Evolutionary conservation across 306 rosid genomes (phyloP).

Genomic region (Carpinus fangiana): DNA sequence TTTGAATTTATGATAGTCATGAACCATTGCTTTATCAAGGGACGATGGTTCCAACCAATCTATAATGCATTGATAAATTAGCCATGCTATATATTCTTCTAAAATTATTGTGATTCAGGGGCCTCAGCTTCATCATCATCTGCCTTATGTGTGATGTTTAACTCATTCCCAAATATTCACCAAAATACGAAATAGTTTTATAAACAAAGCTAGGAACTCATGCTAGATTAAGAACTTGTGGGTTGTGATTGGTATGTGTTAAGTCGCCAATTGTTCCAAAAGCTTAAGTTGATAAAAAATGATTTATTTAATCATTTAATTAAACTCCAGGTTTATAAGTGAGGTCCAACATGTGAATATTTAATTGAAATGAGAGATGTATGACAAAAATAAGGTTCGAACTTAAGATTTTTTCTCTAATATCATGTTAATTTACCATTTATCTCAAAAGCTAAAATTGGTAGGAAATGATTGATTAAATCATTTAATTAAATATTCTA

Average conservation of each 20-base stretch:
- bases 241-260: background rate
- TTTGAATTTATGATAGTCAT: background rate
- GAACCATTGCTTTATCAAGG: background rate
- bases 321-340: no score
- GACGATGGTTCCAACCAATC: background rate
- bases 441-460: no score
- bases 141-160: background rate
- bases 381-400: no score
- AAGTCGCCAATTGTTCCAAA: no score
- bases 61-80: background rate
- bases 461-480: no score
- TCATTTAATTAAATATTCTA: no score
- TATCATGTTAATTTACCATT: no score
- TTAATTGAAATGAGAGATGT: no score
- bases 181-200: background rate
- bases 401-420: no score
- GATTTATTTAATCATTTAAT: no score
- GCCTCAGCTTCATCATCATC: background rate
- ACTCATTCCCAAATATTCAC: background rate
- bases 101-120: background rate
- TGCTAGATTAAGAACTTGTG: background rate
- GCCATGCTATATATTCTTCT: background rate
- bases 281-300: no score
- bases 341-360: no score
- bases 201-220: background rate